Percentiles rank a stretch among this genome's conserved stretches.
These are phyloP conservation scores for Tarenaya hassleriana DNA, from an alignment of 345 rosid genomes.

Conservation along the genomic window DNA sequence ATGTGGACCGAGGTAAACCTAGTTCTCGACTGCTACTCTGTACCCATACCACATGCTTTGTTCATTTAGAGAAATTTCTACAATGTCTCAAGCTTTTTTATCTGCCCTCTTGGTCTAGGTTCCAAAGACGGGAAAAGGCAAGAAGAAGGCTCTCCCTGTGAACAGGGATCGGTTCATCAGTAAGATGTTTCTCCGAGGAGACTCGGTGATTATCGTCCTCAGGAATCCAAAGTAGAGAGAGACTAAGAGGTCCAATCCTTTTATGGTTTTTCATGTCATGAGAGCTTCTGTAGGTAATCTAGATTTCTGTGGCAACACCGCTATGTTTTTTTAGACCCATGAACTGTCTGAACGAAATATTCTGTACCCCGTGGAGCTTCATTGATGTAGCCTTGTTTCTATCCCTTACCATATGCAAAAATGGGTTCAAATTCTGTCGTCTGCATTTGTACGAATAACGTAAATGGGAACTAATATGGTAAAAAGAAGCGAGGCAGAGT, in stretches of 20 bases:
- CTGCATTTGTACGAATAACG: constrained; percentile 13
- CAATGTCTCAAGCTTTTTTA: constrained; percentile 1
- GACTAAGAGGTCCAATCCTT: too few relatives aligned
- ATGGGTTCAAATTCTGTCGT: too few relatives aligned
- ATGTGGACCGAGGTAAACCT: constrained; percentile 95
- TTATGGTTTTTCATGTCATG: too few relatives aligned
- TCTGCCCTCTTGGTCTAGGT: constrained; percentile 34
- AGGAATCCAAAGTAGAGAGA: constrained; percentile 71
- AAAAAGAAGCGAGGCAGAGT: constrained; percentile 12
- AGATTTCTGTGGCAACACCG: too few relatives aligned
- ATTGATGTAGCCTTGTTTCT: neutral
- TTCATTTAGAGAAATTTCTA: neutral
- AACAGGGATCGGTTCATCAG: constrained; percentile 95
- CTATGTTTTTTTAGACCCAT: too few relatives aligned
- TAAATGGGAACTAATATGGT: constrained; percentile 6
- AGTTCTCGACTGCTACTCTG: neutral
- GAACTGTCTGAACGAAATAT: too few relatives aligned
- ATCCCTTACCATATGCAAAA: neutral
- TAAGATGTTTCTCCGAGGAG: constrained; percentile 98
- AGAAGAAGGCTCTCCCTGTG: constrained; percentile 91
- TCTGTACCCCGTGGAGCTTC: too few relatives aligned
- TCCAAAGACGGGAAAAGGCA: constrained; percentile 95
- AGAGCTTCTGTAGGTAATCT: too few relatives aligned
- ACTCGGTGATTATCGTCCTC: constrained; percentile 92
- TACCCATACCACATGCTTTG: neutral